Base-by-base conservation (phyloP, 1,139 yeast genomes). In the Suhomyces guaymorum region DNA sequence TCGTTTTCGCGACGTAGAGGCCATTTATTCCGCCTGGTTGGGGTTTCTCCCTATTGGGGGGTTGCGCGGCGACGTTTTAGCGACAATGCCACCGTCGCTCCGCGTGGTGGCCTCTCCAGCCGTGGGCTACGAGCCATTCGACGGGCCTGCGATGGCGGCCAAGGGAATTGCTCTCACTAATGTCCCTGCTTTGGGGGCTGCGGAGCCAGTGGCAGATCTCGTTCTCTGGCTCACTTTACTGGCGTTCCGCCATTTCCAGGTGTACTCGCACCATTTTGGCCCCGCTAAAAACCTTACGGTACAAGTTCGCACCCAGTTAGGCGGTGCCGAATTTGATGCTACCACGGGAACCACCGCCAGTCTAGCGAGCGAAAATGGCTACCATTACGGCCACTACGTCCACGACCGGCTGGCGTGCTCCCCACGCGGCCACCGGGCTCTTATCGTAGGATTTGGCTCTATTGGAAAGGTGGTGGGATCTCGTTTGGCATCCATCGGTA, bases 131-230 rank as follows among this genome's bases (percentile, higher is more conserved):
- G 88, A 84, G 46, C 70, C 68, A 17, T 75, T 74, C 43, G 85
- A 83, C 53, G 70, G 70, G 4, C 43, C 44, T 1, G 62, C 53
- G 8, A 48, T 67, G 62, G 48, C 52, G 11, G 58, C 61, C 16
- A 65, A 63, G 33, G 73, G 72, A n/a, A 74, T 85, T 24, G 50
- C 61, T 4, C 64, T 85, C 38, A 78, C 86, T 44, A 82, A 86
- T 55, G 80, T 79, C 13, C 88, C 89, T 0, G 73, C 83, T 4
- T 61, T 69, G 28, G 78, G 64, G 15, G 73, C 86, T 0, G 75
- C 82, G 4, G 75, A 68, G 32, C 85, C 87, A 9, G 96, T 87
- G n/a, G 88, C 94, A 1, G 95, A 87, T 48, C 59, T 80, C 41
- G 94, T 82, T 0, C 60, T 84, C 30, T 74, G 69, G 50, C 69